Evolutionary conservation across 768 basidiomycete species (phyloP), one percentile per base, ranked within the genome.

Genomic region (Mycena filopes): DNA sequence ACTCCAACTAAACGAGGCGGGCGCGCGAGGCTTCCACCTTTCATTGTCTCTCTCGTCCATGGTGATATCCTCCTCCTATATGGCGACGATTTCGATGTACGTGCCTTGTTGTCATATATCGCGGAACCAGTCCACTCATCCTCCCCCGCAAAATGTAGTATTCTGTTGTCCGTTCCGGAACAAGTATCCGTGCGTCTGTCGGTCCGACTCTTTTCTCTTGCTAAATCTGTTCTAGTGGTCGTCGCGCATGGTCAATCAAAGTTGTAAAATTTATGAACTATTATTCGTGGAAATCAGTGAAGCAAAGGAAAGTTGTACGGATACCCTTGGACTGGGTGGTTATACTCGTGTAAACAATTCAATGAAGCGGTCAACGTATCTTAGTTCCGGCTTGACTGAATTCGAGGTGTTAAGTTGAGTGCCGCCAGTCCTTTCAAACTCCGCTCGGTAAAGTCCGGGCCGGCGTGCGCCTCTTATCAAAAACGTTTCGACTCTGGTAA

Each of bases 81-180:
- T 53, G 83, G 83, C 3, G 80, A 80, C 60, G 74, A 78, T 28
- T 83, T 82, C 58, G 75, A 81, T 75, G 83, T 81, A 63, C n/a
- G 78, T 69, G 50, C 49, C 28, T 66, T 29, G 31, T 23, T 23
- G 21, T 38, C 54, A 16, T 42, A n/a, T n/a, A n/a, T 29, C 53
- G 59, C 33, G 33, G n/a, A 36, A 15, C 47, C 33, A 31, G 25
- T 25, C 26, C 1, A 18, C 48, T 53, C 59, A 68, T 41, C 68
- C 56, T 36, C 60, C 26, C 33, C 48, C 68, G n/a, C n/a, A n/a
- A 36, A 50, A 38, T 49, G 21, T 63, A 84, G 83, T 84, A 82
- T 74, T 79, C 81, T 36, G 74, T 83, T 57, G 81, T 83, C 60
- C 79, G 82, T 2, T 73, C 74, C 46, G 83, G 83, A 47, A 82